phyloP scores from a whole-genome alignment of 495 filamentous ascomycete genomes.

The Lindgomyces ingoldianus region DNA sequence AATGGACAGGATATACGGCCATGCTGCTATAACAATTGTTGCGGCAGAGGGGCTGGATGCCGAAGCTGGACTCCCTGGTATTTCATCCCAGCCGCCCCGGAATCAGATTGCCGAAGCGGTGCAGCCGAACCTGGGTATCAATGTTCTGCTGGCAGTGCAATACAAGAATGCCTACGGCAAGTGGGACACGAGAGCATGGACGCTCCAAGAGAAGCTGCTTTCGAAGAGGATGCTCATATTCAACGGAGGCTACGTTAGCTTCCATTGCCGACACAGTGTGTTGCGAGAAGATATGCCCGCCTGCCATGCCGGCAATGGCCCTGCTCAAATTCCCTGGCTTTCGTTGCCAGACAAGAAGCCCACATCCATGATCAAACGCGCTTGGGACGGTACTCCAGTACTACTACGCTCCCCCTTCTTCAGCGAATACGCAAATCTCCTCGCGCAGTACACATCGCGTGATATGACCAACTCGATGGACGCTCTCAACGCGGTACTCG shows the following conservation, averaged over 20 bases:
- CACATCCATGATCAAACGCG: background rate
- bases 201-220: conserved; percentile 1
- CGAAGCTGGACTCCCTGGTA: conserved; percentile 4
- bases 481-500: background rate
- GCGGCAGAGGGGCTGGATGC: conserved; percentile 12
- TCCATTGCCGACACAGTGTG: background rate
- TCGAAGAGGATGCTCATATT: background rate
- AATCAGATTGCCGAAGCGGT: background rate
- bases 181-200: conserved; percentile 3
- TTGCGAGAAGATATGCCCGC: conserved; percentile 5
- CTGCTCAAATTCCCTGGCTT: background rate
- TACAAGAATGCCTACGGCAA: background rate
- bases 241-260: conserved; percentile 1
- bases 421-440: background rate
- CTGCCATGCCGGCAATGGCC: background rate
- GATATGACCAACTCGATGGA: background rate
- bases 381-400: background rate
- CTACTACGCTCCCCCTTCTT: background rate
- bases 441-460: background rate
- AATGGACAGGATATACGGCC: conserved; percentile 19
- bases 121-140: background rate
- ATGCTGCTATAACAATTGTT: conserved; percentile 14
- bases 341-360: background rate
- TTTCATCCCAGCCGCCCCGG: background rate
- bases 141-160: conserved; percentile 1